Evolutionary conservation across 169 alveolate species (phyloP).

Genomic region (Plasmodium sp.): DNA sequence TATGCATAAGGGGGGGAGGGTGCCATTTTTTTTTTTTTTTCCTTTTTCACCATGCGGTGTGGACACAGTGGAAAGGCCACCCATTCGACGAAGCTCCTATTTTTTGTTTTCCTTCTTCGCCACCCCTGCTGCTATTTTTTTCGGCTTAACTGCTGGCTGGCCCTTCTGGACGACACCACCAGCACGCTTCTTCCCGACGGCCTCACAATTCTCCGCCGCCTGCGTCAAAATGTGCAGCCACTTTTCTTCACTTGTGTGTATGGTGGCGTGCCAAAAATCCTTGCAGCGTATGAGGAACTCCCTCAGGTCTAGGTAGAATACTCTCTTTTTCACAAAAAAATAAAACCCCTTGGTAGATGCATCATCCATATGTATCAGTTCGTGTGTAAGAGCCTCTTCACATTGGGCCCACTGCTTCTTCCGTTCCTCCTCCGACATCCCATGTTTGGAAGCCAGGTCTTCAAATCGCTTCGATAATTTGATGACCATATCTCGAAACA

Average conservation of each 20-base stretch:
- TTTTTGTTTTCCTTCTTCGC: background rate
- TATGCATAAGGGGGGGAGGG: background rate
- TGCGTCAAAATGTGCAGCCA: background rate
- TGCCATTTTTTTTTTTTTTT: background rate
- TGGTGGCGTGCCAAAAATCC: background rate
- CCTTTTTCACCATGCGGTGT: background rate
- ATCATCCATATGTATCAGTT: background rate
- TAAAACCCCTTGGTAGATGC: background rate
- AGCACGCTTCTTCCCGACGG: background rate
- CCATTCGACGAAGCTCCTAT: background rate
- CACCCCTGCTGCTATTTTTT: background rate
- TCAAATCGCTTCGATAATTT: background rate
- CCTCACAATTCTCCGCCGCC: background rate
- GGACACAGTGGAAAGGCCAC: no score
- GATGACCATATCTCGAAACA: background rate
- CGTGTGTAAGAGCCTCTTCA: background rate
- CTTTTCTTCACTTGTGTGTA: background rate
- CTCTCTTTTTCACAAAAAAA: background rate
- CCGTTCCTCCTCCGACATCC: background rate
- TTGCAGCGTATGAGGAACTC: background rate
- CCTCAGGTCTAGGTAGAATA: background rate
- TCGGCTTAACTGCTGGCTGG: background rate
- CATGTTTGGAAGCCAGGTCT: background rate
- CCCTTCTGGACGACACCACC: background rate
- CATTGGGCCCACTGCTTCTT: background rate